phyloP scores from a whole-genome alignment of 495 filamentous ascomycete species.

The Penicillium dipodomyicola region DNA sequence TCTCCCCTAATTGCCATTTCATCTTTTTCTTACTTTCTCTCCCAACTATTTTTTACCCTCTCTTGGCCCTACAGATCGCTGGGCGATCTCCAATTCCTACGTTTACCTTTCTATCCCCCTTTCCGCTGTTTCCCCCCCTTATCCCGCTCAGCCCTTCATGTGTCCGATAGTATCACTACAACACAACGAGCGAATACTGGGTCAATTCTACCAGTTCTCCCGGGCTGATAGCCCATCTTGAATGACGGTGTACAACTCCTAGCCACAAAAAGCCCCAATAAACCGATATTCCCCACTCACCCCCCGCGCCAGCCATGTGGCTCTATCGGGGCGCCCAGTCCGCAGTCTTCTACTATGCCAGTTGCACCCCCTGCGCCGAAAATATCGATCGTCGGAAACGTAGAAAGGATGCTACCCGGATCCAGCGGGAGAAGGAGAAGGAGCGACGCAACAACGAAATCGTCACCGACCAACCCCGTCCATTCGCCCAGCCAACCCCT shows the following conservation, averaged over 20 bases:
- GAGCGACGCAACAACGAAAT: constrained; percentile 44
- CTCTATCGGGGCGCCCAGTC: constrained; percentile 65
- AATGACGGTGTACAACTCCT: constrained; percentile 8
- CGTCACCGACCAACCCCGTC: constrained; percentile 64
- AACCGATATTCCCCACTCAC: background rate
- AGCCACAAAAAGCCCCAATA: constrained; percentile 2
- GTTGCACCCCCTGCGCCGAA: constrained; percentile 76
- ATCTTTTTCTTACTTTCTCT: constrained; percentile 12
- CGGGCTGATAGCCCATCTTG: constrained; percentile 29
- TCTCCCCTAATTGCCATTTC: constrained; percentile 6
- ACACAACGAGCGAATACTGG: constrained; percentile 26
- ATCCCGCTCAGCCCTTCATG: constrained; percentile 43
- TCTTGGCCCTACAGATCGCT: constrained; percentile 33
- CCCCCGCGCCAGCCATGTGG: constrained; percentile 43
- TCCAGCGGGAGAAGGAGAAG: constrained; percentile 58
- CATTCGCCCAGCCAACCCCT: constrained; percentile 75
- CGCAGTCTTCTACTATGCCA: constrained; percentile 80
- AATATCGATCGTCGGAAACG: constrained; percentile 60
- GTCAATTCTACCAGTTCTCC: constrained; percentile 26
- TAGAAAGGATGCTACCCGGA: constrained; percentile 60
- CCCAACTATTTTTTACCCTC: constrained; percentile 7
- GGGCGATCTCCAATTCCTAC: constrained; percentile 31
- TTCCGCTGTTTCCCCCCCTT: constrained; percentile 18
- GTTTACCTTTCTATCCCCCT: background rate
- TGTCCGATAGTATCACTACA: constrained; percentile 33